Percentiles rank a stretch among this genome's conserved stretches.
Conservation (phyloP, 129 eudicot species). For the Lactuca sativa region DNA sequence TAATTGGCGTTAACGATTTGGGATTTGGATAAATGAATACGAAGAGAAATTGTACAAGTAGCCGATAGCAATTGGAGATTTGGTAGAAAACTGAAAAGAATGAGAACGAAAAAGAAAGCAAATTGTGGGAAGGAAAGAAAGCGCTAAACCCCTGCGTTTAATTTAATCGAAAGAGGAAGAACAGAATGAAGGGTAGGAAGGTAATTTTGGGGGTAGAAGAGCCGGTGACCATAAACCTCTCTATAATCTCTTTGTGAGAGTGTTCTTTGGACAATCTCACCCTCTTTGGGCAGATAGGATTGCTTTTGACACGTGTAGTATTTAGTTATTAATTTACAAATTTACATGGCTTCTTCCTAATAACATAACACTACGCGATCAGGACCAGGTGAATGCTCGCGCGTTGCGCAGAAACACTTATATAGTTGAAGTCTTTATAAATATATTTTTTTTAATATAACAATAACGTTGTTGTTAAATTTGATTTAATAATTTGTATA, state of each 20-base stretch:
- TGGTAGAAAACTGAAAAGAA: constrained; percentile 19
- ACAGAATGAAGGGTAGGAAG: constrained; percentile 7
- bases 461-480: too few species aligned
- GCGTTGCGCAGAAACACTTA: too few species aligned
- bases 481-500: too few species aligned
- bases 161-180: background rate
- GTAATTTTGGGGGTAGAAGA: constrained; percentile 7
- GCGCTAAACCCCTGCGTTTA: constrained; percentile 41
- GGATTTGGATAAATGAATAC: background rate
- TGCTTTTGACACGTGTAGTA: constrained; percentile 23
- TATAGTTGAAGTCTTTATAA: too few species aligned
- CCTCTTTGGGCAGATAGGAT: constrained; percentile 2
- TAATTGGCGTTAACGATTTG: background rate
- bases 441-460: too few species aligned
- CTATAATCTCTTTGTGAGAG: constrained; percentile 24
- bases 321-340: background rate
- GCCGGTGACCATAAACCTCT: constrained; percentile 44
- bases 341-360: too few species aligned
- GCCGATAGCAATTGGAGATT: background rate
- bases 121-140: constrained; percentile 12
- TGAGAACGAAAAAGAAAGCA: constrained; percentile 22
- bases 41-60: background rate
- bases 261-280: constrained; percentile 22
- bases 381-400: too few species aligned
- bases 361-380: too few species aligned